These are phyloP conservation scores for Colletotrichum orchidophilum DNA, from an alignment of 2,329 filamentous ascomycete species.

Conservation along the genomic window DNA sequence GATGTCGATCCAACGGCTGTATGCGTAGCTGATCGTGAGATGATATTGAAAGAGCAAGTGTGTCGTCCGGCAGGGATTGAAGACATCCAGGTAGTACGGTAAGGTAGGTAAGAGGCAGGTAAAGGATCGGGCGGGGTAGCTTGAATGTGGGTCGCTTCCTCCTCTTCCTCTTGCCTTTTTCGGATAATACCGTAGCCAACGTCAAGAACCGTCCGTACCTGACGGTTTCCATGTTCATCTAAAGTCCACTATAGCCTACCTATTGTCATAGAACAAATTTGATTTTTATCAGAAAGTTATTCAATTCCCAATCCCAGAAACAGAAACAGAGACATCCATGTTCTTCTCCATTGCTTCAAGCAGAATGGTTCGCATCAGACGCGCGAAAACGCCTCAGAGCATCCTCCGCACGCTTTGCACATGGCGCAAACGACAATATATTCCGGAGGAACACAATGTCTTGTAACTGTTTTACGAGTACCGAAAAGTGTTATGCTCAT, in stretches of 20 bases:
- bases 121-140: neutral
- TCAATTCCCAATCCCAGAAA: too few relatives aligned
- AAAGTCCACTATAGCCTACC: too few relatives aligned
- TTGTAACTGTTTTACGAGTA: too few relatives aligned
- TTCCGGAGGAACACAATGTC: too few relatives aligned
- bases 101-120: too few relatives aligned
- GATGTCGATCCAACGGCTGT: neutral
- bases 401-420: too few relatives aligned
- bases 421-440: too few relatives aligned
- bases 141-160: neutral
- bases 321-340: neutral
- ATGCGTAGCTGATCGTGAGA: neutral
- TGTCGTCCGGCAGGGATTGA: neutral
- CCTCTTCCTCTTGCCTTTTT: slow-evolving; percentile 10
- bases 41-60: neutral
- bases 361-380: neutral
- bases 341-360: neutral
- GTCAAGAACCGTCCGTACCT: neutral
- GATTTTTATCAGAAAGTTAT: neutral
- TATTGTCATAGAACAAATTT: neutral
- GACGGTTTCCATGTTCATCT: neutral
- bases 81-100: neutral
- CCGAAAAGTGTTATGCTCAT: too few relatives aligned
- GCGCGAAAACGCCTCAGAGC: neutral
- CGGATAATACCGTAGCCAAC: neutral